A percentile compares a stretch with the other conserved stretches of the same genome.
Evolutionary conservation across 1,284 basidiomycete genomes (phyloP).

Genomic region (Pyrrhoderma lamaoense): DNA sequence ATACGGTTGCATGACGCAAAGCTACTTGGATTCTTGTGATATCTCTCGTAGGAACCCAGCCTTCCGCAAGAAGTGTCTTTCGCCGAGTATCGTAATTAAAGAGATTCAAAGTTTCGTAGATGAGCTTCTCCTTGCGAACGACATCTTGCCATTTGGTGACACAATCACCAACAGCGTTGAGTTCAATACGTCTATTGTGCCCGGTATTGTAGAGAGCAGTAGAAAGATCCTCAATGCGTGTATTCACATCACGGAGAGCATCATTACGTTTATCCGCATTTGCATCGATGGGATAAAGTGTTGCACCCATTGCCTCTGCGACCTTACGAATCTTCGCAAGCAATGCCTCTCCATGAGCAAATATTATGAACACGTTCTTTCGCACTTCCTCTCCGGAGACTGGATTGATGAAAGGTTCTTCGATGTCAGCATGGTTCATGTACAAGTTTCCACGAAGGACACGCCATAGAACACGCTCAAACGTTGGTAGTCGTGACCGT

Average conservation of each 20-base stretch:
- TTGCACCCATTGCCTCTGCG: slow-evolving; percentile 96
- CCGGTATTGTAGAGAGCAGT: slow-evolving; percentile 88
- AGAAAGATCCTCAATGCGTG: slow-evolving; percentile 89
- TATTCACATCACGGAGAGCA: slow-evolving; percentile 82
- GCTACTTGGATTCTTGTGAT: slow-evolving; percentile 84
- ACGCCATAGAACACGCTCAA: slow-evolving; percentile 97
- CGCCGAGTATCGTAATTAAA: slow-evolving; percentile 92
- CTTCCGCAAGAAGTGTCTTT: slow-evolving; percentile 95
- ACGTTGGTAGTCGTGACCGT: slow-evolving; percentile 84
- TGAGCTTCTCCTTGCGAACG: slow-evolving; percentile 91
- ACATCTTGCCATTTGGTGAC: slow-evolving; percentile 91
- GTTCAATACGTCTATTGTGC: slow-evolving; percentile 78
- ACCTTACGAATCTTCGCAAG: slow-evolving; percentile 98
- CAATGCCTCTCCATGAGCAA: slow-evolving; percentile 91
- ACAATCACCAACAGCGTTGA: slow-evolving; percentile 81
- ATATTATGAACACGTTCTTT: slow-evolving; percentile 99
- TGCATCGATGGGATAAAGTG: slow-evolving; percentile 92
- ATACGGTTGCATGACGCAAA: slow-evolving; percentile 84
- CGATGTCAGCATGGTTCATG: slow-evolving; percentile 99
- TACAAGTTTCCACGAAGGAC: slow-evolving; percentile 97
- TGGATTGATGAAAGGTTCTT: slow-evolving; percentile 87
- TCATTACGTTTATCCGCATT: slow-evolving; percentile 90
- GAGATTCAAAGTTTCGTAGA: slow-evolving; percentile 91
- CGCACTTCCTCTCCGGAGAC: slow-evolving; percentile 73
- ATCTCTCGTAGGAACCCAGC: slow-evolving; percentile 94